Evolutionary conservation across 805 yeast species (phyloP).

Genomic region (Scheffersomyces ergatensis): DNA sequence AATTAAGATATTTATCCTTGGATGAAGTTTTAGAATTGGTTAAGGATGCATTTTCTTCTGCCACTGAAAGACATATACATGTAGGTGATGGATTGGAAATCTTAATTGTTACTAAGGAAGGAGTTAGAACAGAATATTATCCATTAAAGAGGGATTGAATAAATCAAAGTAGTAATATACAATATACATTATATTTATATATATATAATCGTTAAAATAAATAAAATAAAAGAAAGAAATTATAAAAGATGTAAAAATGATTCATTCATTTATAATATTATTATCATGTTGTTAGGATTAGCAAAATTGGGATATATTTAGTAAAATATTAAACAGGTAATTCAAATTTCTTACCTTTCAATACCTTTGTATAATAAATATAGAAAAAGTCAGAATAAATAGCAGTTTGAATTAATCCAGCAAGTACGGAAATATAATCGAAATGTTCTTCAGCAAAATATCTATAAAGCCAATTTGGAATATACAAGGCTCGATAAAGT

Average conservation of each 20-base stretch:
- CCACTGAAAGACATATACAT: slow-evolving; percentile 97
- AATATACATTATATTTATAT: no score
- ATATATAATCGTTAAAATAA: no score
- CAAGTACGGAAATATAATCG: slow-evolving; percentile 67
- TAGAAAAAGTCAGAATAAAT: slow-evolving; percentile 95
- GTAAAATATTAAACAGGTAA: slow-evolving; percentile 49
- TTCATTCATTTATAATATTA: no score
- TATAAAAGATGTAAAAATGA: no score
- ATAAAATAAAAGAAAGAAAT: no score
- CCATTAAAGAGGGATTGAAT: slow-evolving; percentile 82
- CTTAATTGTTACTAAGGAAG: slow-evolving; percentile 88
- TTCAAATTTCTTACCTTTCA: slow-evolving; percentile 74
- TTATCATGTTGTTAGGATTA: no score
- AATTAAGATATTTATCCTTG: slow-evolving; percentile 60
- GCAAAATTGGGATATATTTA: no score
- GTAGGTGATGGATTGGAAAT: slow-evolving; percentile 97
- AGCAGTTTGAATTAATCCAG: slow-evolving; percentile 84
- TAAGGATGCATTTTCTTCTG: slow-evolving; percentile 91
- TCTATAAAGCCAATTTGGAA: slow-evolving; percentile 95
- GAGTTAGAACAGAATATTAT: slow-evolving; percentile 77
- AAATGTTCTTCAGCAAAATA: slow-evolving; percentile 60
- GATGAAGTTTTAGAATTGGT: slow-evolving; percentile 88
- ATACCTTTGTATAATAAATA: slow-evolving; percentile 74
- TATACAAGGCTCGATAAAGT: slow-evolving; percentile 79
- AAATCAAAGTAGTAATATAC: no score